Evolutionary conservation across 768 basidiomycete species (phyloP).

Genomic region (Crucibulum laeve): DNA sequence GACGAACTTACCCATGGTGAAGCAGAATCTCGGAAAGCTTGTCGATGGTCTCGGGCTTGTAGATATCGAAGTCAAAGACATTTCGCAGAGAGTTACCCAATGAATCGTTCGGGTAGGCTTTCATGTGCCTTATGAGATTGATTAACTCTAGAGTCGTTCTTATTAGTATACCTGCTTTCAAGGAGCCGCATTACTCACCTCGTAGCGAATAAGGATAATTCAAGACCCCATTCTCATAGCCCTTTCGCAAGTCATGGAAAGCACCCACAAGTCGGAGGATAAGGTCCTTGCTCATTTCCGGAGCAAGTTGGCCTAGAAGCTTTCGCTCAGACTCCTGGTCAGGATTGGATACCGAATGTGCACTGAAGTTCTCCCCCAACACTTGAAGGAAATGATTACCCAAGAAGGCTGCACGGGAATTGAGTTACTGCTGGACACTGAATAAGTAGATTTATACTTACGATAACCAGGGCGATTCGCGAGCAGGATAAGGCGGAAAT

Average conservation of each 20-base stretch:
- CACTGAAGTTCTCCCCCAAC: slow-evolving; percentile 64
- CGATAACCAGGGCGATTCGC: slow-evolving; percentile 71
- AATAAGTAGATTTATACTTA: slow-evolving; percentile 20
- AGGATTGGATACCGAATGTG: slow-evolving; percentile 63
- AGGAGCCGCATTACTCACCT: slow-evolving; percentile 29
- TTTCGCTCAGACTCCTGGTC: slow-evolving; percentile 62
- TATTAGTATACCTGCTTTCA: background rate
- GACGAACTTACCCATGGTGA: slow-evolving; percentile 48
- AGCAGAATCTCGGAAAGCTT: slow-evolving; percentile 53
- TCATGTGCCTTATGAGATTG: slow-evolving; percentile 61
- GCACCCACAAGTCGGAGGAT: slow-evolving; percentile 55
- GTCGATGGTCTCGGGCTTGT: slow-evolving; percentile 61
- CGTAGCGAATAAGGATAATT: slow-evolving; percentile 68
- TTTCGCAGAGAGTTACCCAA: slow-evolving; percentile 59
- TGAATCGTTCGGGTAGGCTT: slow-evolving; percentile 52
- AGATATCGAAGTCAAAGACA: slow-evolving; percentile 69
- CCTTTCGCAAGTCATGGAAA: slow-evolving; percentile 59
- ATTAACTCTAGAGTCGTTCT: slow-evolving; percentile 44
- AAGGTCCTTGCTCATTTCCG: slow-evolving; percentile 49
- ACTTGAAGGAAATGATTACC: slow-evolving; percentile 74
- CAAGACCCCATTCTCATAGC: slow-evolving; percentile 52
- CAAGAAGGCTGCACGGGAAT: slow-evolving; percentile 47
- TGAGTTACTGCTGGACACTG: background rate
- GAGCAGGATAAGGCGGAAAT: slow-evolving; percentile 58
- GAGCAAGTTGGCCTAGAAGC: slow-evolving; percentile 57